Evolutionary conservation across 1,284 basidiomycete species (phyloP).

Genomic region (Ceratorhiza oryzae-sativae): DNA sequence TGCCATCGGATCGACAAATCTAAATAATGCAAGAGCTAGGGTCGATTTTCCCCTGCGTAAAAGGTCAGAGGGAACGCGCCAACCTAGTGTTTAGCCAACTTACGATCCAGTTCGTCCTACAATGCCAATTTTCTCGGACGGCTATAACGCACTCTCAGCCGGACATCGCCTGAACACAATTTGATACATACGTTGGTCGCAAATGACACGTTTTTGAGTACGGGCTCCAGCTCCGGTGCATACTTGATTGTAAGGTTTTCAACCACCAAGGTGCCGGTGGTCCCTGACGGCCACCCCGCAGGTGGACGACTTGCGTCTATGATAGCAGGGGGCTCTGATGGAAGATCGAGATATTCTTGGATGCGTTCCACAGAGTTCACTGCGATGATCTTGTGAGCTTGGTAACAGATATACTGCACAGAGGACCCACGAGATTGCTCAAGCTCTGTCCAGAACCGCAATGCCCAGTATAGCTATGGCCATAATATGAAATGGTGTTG

Average conservation of each 20-base stretch:
- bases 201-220: slow-evolving; percentile 76
- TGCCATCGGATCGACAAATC: slow-evolving; percentile 84
- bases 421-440: slow-evolving; percentile 44
- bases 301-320: slow-evolving; percentile 73
- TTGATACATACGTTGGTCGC: slow-evolving; percentile 55
- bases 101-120: slow-evolving; percentile 73
- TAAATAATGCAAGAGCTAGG: slow-evolving; percentile 82
- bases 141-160: slow-evolving; percentile 47
- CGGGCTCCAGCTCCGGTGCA: slow-evolving; percentile 81
- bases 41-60: slow-evolving; percentile 72
- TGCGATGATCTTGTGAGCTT: background rate
- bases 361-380: slow-evolving; percentile 84
- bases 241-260: slow-evolving; percentile 83
- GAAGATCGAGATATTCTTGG: slow-evolving; percentile 85
- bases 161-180: background rate
- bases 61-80: slow-evolving; percentile 39
- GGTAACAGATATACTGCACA: background rate
- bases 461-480: slow-evolving; percentile 26
- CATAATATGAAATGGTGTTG: background rate
- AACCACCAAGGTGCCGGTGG: slow-evolving; percentile 56
- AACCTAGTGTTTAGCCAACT: slow-evolving; percentile 26
- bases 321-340: slow-evolving; percentile 79
- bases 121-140: slow-evolving; percentile 74
- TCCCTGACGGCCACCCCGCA: slow-evolving; percentile 82
- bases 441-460: slow-evolving; percentile 42